phyloP scores from a whole-genome alignment of 1,284 basidiomycete genomes.

The Ceratobasidium papillatum region DNA sequence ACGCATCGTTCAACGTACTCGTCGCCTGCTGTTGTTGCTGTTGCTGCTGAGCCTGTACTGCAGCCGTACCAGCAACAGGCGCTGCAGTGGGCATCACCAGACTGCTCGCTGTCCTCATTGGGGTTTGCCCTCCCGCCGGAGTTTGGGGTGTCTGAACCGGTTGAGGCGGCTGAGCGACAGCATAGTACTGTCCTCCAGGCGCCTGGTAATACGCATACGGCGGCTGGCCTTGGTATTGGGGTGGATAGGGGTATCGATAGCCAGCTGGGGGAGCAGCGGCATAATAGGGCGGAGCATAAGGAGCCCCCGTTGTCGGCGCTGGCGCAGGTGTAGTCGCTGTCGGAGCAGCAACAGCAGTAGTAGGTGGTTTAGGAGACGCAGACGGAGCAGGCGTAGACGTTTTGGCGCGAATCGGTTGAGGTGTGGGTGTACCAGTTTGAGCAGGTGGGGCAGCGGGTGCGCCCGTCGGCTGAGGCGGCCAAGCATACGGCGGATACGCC shows the following conservation, averaged over 20 bases:
- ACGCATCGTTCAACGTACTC: constrained; percentile 74
- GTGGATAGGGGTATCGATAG: constrained; percentile 32
- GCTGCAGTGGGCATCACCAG: constrained; percentile 29
- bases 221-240: constrained; percentile 37
- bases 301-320: constrained; percentile 33
- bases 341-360: constrained; percentile 37
- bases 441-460: constrained; percentile 32
- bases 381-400: constrained; percentile 39
- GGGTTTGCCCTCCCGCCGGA: constrained; percentile 37
- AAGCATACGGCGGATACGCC: constrained; percentile 13
- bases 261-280: constrained; percentile 24
- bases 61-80: constrained; percentile 62
- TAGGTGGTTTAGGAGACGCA: constrained; percentile 44
- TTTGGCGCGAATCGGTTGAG: constrained; percentile 47
- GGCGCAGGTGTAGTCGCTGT: constrained; percentile 45
- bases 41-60: constrained; percentile 8
- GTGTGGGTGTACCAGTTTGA: constrained; percentile 7
- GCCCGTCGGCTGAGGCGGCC: constrained; percentile 32
- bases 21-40: constrained; percentile 40
- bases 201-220: constrained; percentile 40
- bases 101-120: constrained; percentile 40
- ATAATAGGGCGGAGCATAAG: constrained; percentile 23
- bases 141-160: constrained; percentile 8
- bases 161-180: constrained; percentile 28
- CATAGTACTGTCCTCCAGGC: constrained; percentile 28